Conservation (phyloP, 2,329 filamentous ascomycete species). For the Cladophialophora yegresii region DNA sequence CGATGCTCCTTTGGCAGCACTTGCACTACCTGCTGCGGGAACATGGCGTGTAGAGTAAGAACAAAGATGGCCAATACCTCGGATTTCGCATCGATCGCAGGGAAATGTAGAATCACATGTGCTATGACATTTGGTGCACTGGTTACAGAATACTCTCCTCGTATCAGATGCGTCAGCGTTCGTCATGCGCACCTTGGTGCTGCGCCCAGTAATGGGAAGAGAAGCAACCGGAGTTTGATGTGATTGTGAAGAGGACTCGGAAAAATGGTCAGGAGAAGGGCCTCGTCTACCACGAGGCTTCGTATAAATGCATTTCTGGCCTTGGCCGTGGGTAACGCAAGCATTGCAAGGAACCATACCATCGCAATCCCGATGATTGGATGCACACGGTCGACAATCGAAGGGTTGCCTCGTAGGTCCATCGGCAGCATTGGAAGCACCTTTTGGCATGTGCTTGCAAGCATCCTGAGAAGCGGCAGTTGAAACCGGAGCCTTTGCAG, state of each 20-base stretch:
- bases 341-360: too few species aligned
- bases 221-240: not conserved
- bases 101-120: not conserved
- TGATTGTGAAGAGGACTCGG: not conserved
- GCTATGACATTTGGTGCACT: constrained; percentile 1
- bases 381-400: too few species aligned
- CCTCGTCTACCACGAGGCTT: not conserved
- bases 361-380: too few species aligned
- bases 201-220: not conserved
- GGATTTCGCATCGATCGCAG: not conserved
- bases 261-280: not conserved
- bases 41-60: not conserved
- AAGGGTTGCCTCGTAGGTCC: too few species aligned
- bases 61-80: not conserved
- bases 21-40: not conserved
- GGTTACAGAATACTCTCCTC: not conserved
- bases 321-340: too few species aligned
- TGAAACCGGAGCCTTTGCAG: not conserved
- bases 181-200: not conserved
- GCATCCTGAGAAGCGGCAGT: not conserved
- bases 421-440: too few species aligned
- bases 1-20: not conserved
- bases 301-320: too few species aligned
- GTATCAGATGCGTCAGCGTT: not conserved
- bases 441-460: not conserved